Percentiles rank a stretch among this genome's conserved stretches.
These are phyloP conservation scores for Ceratorhiza oryzae-sativae DNA, from an alignment of 1,284 basidiomycete genomes.

Conservation along the genomic window DNA sequence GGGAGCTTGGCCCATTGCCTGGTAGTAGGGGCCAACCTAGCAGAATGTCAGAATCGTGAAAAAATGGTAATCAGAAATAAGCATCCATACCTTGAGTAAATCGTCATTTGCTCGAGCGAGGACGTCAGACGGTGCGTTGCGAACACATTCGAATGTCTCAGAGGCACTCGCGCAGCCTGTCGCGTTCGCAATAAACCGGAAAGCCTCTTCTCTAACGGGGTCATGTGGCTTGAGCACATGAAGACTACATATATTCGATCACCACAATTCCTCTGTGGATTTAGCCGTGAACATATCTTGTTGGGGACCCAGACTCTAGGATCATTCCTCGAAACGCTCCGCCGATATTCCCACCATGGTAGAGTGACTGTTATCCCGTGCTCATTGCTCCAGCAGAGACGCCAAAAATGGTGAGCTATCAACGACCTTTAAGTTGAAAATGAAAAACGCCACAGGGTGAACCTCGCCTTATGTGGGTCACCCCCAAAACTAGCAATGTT, in stretches of 20 bases:
- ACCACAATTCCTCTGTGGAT: too few species aligned
- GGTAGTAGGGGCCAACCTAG: slow-evolving; percentile 29
- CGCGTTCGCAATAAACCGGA: slow-evolving; percentile 21
- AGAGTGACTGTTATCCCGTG: slow-evolving; percentile 43
- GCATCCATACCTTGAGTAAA: slow-evolving; percentile 5
- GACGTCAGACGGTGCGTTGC: slow-evolving; percentile 24
- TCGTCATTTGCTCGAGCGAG: slow-evolving; percentile 21
- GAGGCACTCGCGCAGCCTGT: slow-evolving; percentile 27
- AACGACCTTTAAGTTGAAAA: not conserved
- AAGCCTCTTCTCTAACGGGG: slow-evolving; percentile 19
- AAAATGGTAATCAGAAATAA: too few species aligned
- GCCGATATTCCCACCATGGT: slow-evolving; percentile 40
- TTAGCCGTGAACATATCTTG: not conserved
- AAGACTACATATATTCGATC: not conserved
- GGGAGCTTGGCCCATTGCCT: slow-evolving; percentile 11
- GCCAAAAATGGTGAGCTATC: slow-evolving; percentile 44
- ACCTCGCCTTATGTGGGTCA: slow-evolving; percentile 51
- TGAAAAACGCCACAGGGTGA: not conserved
- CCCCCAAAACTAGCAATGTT: slow-evolving; percentile 58
- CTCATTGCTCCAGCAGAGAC: slow-evolving; percentile 48
- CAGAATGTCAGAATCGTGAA: too few species aligned
- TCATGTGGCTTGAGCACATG: not conserved
- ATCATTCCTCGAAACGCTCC: slow-evolving; percentile 41
- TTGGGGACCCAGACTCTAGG: slow-evolving; percentile 40
- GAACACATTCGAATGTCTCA: slow-evolving; percentile 29